Evolutionary conservation across 192 early-diverging fungal genomes (phyloP).

Genomic region (Umbelopsis vinacea): DNA sequence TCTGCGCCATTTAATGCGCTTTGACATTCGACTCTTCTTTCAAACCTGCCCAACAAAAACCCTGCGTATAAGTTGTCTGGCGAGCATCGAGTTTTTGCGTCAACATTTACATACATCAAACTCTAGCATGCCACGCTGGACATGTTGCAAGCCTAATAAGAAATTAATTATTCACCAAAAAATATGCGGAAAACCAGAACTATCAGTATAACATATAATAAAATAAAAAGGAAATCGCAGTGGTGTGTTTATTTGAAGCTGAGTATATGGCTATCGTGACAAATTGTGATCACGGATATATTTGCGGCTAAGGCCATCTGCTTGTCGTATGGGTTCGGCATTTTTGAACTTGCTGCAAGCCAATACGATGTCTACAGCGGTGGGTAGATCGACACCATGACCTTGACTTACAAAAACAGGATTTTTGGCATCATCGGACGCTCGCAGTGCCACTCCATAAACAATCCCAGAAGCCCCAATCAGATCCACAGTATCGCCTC

Average conservation of each 20-base stretch:
- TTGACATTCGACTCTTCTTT: constrained; percentile 24
- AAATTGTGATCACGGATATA: constrained; percentile 48
- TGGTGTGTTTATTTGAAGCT: background rate
- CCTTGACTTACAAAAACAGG: constrained; percentile 90
- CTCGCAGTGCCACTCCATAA: constrained; percentile 58
- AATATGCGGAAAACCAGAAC: background rate
- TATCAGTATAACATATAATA: background rate
- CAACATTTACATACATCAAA: background rate
- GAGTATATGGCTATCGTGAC: background rate
- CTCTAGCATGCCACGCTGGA: background rate
- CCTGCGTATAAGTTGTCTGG: constrained; percentile 7
- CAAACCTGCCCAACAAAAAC: constrained; percentile 17
- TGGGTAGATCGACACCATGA: constrained; percentile 72
- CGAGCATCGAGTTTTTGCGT: background rate
- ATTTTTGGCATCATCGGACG: constrained; percentile 57
- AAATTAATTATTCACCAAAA: background rate
- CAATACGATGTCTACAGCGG: constrained; percentile 71
- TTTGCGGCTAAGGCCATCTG: constrained; percentile 70
- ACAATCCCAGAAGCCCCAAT: constrained; percentile 46
- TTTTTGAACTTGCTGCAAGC: constrained; percentile 64
- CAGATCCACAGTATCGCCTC: constrained; percentile 50
- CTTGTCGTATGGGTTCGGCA: constrained; percentile 89
- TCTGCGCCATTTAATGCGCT: constrained; percentile 11
- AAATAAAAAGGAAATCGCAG: background rate
- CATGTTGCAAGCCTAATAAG: background rate